Evolutionary conservation across 495 filamentous ascomycete species (phyloP).

Genomic region (Tuber indicum): DNA sequence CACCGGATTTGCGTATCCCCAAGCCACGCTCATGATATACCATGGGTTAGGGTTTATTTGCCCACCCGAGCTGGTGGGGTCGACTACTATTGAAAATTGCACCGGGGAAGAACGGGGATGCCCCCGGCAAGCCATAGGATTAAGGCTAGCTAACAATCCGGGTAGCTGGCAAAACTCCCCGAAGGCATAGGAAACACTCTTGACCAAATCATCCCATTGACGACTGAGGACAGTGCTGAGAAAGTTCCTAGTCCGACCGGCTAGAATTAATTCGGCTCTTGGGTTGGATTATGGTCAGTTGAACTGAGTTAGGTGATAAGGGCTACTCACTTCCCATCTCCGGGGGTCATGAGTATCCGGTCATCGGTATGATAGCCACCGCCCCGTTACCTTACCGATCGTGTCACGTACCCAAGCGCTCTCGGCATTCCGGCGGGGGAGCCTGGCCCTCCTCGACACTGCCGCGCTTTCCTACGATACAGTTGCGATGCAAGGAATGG

Average conservation of each 20-base stretch:
- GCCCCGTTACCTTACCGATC: background rate
- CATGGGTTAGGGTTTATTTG: slow-evolving; percentile 18
- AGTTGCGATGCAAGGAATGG: too few species aligned
- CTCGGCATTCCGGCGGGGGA: background rate
- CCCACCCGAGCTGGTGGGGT: background rate
- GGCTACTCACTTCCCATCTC: background rate
- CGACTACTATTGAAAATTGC: slow-evolving; percentile 26
- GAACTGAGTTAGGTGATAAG: background rate
- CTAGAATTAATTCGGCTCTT: background rate
- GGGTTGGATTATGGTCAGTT: background rate
- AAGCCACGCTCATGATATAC: slow-evolving; percentile 42
- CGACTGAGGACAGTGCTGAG: slow-evolving; percentile 51
- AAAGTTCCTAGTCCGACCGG: slow-evolving; percentile 48
- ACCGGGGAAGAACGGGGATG: slow-evolving; percentile 43
- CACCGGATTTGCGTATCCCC: slow-evolving; percentile 12
- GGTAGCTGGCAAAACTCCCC: slow-evolving; percentile 39
- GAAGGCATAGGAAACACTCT: slow-evolving; percentile 47
- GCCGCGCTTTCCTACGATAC: background rate
- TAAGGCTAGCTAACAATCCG: slow-evolving; percentile 50
- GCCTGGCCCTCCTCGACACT: background rate
- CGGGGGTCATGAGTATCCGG: background rate
- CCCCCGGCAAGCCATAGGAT: slow-evolving; percentile 51
- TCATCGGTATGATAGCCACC: background rate
- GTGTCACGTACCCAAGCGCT: background rate
- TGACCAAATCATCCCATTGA: slow-evolving; percentile 57